phyloP scores from a whole-genome alignment of 495 filamentous ascomycete species.

The Xanthoparmelia taractica region DNA sequence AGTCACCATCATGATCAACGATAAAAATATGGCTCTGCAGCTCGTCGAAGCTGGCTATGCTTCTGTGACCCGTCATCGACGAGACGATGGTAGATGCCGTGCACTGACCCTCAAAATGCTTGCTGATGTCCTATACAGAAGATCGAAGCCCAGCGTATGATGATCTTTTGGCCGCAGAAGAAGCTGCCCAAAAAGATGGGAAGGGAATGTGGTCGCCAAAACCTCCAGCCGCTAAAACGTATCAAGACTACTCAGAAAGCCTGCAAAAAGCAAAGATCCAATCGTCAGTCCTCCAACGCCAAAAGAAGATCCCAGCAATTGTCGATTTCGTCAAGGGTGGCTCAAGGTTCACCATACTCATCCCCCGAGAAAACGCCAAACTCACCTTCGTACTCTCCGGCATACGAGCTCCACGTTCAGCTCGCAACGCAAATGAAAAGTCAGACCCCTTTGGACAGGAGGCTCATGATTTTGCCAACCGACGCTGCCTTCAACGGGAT shows the following conservation, averaged over 20 bases:
- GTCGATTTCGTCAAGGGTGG: conserved; percentile 97
- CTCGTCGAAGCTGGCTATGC: conserved; percentile 88
- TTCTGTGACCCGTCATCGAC: conserved; percentile 86
- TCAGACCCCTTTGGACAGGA: conserved; percentile 93
- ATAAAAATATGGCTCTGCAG: conserved; percentile 76
- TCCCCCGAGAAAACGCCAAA: conserved; percentile 90
- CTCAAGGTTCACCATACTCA: conserved; percentile 84
- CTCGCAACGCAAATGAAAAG: conserved; percentile 69
- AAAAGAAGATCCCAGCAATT: conserved; percentile 85
- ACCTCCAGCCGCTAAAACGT: conserved; percentile 66
- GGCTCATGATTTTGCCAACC: conserved; percentile 82
- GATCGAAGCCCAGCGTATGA: conserved; percentile 93
- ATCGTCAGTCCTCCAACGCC: conserved; percentile 73
- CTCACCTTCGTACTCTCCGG: conserved; percentile 92
- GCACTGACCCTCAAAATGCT: background rate
- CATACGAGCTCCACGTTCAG: conserved; percentile 84
- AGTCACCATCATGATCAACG: conserved; percentile 71
- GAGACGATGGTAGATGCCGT: conserved; percentile 55
- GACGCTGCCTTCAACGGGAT: conserved; percentile 84
- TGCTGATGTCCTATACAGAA: conserved; percentile 30
- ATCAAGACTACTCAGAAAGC: conserved; percentile 83
- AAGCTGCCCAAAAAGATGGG: conserved; percentile 69
- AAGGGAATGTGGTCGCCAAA: conserved; percentile 95
- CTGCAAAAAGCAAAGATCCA: conserved; percentile 93
- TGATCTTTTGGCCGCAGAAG: conserved; percentile 80